phyloP scores from a whole-genome alignment of 441 rosid genomes.

The Jatropha podagrica region DNA sequence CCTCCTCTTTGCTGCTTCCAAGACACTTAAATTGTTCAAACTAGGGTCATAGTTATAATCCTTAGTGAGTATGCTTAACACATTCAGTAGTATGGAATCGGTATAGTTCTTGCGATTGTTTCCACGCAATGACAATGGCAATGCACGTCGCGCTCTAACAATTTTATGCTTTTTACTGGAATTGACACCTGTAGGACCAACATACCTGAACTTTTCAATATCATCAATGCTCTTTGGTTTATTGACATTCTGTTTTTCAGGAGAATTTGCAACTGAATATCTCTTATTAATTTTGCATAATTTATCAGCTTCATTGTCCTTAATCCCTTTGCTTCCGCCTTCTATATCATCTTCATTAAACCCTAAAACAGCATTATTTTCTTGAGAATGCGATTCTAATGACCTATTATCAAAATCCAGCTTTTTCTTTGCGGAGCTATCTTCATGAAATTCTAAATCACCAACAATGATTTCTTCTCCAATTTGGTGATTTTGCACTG shows the following conservation, averaged over 20 bases:
- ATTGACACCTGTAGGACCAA: constrained; percentile 15
- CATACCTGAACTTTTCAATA: constrained; percentile 26
- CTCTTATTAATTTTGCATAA: constrained; percentile 12
- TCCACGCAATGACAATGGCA: constrained; percentile 27
- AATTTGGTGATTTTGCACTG: constrained; percentile 10
- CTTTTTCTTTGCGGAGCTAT: constrained; percentile 21
- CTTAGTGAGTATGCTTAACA: constrained; percentile 25
- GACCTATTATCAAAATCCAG: constrained; percentile 19
- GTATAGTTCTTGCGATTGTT: neutral
- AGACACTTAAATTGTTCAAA: constrained; percentile 26
- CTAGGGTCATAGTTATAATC: constrained; percentile 18
- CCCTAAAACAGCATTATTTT: neutral
- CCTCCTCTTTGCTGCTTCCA: constrained; percentile 41
- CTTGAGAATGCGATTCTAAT: neutral
- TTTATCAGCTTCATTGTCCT: constrained; percentile 6
- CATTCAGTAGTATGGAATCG: constrained; percentile 25
- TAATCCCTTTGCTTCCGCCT: constrained; percentile 1
- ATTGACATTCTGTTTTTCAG: constrained; percentile 2
- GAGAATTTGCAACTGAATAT: constrained; percentile 2
- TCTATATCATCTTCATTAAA: neutral
- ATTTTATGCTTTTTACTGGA: neutral
- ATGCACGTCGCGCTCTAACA: constrained; percentile 9
- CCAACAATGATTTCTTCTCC: neutral
- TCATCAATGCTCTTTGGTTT: constrained; percentile 22
- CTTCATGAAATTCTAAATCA: neutral